Evolutionary conservation across 495 filamentous ascomycete species (phyloP).

Genomic region (Annulohypoxylon moriforme): DNA sequence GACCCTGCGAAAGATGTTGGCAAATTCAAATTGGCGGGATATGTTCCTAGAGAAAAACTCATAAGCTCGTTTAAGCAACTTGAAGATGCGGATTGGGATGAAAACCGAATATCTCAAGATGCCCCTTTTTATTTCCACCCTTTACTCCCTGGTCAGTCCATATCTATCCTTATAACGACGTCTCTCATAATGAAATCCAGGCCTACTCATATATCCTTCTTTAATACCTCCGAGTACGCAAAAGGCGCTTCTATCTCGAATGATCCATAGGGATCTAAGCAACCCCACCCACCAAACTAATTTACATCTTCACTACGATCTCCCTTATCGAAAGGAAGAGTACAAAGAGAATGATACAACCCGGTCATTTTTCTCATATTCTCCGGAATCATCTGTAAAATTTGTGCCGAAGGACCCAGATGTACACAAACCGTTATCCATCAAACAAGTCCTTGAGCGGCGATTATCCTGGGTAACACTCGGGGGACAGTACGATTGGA

Average conservation of each 20-base stretch:
- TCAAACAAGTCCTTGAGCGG: conserved; percentile 73
- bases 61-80: conserved; percentile 54
- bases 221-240: conserved; percentile 77
- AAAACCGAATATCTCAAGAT: conserved; percentile 50
- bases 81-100: conserved; percentile 32
- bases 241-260: conserved; percentile 68
- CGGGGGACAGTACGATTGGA: conserved; percentile 96
- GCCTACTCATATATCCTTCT: conserved; percentile 78
- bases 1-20: conserved; percentile 43
- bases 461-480: conserved; percentile 93
- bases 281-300: conserved; percentile 83
- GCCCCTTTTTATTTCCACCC: conserved; percentile 62
- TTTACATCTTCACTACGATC: conserved; percentile 81
- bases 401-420: conserved; percentile 75
- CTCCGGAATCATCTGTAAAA: conserved; percentile 45
- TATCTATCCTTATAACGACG: neutral
- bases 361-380: conserved; percentile 60
- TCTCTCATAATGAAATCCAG: conserved; percentile 54
- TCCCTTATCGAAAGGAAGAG: conserved; percentile 69
- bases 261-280: conserved; percentile 85
- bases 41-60: conserved; percentile 51
- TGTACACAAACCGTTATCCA: conserved; percentile 74
- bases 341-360: conserved; percentile 21
- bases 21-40: conserved; percentile 51
- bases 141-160: conserved; percentile 50